These are phyloP conservation scores for Hordeum vulgare DNA, from an alignment of 176 grass and related monocot genomes.

Conservation along the genomic window MorexV3_pseudomolecules_assembly NC_058522.1:53762265-53762764, in stretches of 20 bases:
- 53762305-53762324: constrained; percentile 74
- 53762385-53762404: constrained; percentile 76
- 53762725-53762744: constrained; percentile 50
- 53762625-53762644: background rate
- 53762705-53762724: constrained; percentile 1
- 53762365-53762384: constrained; percentile 65
- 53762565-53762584: background rate
- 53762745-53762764: constrained; percentile 74
- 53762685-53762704: background rate
- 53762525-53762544: constrained; percentile 61
- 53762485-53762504: constrained; percentile 32
- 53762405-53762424: constrained; percentile 53
- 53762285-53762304: constrained; percentile 62
- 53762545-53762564: constrained; percentile 17
- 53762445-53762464: constrained; percentile 20
- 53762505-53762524: constrained; percentile 91
- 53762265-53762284: constrained; percentile 71
- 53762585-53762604: background rate
- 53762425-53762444: background rate
- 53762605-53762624: background rate
- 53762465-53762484: constrained; percentile 5
- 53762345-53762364: constrained; percentile 75
- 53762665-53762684: background rate
- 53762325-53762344: constrained; percentile 63
- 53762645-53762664: background rate